Percentiles rank a stretch among this genome's conserved stretches.
Evolutionary conservation across 495 filamentous ascomycete genomes (phyloP).

Genomic region (Lasiosphaeriaceae sp.): DNA sequence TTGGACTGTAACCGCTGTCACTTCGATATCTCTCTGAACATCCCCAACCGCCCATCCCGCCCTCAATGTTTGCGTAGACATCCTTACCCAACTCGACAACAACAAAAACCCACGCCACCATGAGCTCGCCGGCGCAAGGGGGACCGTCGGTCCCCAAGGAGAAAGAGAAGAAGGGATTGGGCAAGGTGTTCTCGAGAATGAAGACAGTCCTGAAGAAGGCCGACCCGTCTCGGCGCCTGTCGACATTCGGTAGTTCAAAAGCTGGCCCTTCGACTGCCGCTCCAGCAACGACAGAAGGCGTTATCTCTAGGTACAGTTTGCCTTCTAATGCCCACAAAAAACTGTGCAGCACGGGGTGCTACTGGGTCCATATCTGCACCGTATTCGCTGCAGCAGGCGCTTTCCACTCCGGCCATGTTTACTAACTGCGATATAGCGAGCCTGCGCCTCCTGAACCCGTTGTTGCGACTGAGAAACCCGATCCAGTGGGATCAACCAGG

Average conservation of each 20-base stretch:
- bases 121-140: conserved; percentile 43
- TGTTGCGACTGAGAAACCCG: conserved; percentile 9
- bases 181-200: conserved; percentile 59
- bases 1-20: neutral
- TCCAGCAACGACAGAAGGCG: conserved; percentile 15
- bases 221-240: conserved; percentile 34
- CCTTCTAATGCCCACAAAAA: neutral
- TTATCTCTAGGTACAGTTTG: conserved; percentile 27
- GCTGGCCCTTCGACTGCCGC: conserved; percentile 17
- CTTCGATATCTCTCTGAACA: neutral
- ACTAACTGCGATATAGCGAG: conserved; percentile 28
- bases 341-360: no score
- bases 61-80: conserved; percentile 1
- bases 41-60: neutral
- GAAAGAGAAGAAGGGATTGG: conserved; percentile 60
- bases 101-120: conserved; percentile 18
- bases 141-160: conserved; percentile 33
- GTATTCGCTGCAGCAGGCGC: neutral
- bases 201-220: conserved; percentile 59
- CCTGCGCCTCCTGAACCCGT: conserved; percentile 21
- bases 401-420: neutral
- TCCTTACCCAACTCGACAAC: neutral
- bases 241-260: conserved; percentile 13
- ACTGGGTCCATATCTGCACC: neutral
- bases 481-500: conserved; percentile 26